Evolutionary conservation across 2,329 filamentous ascomycete genomes (phyloP).

Genomic region (Ploettnerulaceae sp.): DNA sequence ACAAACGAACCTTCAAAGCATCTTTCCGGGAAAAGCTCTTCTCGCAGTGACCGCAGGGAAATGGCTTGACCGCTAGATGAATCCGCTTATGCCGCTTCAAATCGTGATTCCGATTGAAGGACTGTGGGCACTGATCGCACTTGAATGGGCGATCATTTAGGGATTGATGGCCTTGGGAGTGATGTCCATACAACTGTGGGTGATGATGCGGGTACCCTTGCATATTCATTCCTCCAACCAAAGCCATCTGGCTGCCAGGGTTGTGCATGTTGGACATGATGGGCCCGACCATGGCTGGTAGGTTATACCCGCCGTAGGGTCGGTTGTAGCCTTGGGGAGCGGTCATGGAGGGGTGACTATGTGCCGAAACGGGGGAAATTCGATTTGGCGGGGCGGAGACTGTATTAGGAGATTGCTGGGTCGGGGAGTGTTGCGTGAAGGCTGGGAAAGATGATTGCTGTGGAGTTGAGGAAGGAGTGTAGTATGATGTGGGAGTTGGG

Average conservation of each 20-base stretch:
- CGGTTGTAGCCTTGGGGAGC: conserved; percentile 50
- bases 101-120: conserved; percentile 95
- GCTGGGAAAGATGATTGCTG: conserved; percentile 44
- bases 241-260: conserved; percentile 64
- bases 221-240: conserved; percentile 50
- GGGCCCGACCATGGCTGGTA: conserved; percentile 59
- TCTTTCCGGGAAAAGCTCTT: conserved; percentile 98
- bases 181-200: conserved; percentile 52
- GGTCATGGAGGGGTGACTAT: conserved; percentile 44
- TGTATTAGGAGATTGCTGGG: conserved; percentile 40
- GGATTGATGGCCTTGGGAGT: conserved; percentile 46
- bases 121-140: conserved; percentile 87
- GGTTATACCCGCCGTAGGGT: conserved; percentile 48
- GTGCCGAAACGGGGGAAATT: conserved; percentile 37
- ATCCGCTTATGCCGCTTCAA: conserved; percentile 94
- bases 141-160: conserved; percentile 85
- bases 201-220: conserved; percentile 50
- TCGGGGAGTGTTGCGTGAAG: conserved; percentile 47
- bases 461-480: conserved; percentile 47
- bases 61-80: conserved; percentile 92
- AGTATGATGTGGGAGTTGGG: conserved; percentile 50
- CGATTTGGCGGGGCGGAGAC: conserved; percentile 37
- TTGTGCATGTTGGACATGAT: conserved; percentile 77
- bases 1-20: conserved; percentile 80
- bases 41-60: conserved; percentile 84